Evolutionary conservation across 164 flowering plant genomes (phyloP).

Genomic region (Saururus chinensis): DNA sequence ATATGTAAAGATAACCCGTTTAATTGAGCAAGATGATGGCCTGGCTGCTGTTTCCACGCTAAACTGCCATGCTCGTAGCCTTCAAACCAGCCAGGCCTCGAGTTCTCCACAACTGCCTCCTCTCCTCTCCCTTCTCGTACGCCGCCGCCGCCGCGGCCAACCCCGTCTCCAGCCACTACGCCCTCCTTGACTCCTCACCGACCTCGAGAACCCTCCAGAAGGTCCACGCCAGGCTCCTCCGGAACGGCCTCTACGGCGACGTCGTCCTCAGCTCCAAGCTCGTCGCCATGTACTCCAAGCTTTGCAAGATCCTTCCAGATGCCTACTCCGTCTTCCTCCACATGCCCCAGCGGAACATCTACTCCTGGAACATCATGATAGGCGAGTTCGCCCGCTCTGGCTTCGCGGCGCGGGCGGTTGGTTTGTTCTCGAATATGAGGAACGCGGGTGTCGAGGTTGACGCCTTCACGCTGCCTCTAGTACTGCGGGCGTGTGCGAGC

Average conservation of each 20-base stretch:
- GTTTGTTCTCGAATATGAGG: slow-evolving; percentile 8
- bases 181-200: slow-evolving; percentile 13
- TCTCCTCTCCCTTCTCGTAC: slow-evolving; percentile 1
- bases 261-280: slow-evolving; percentile 16
- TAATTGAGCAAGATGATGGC: too few relatives aligned
- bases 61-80: background rate
- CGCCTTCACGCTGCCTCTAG: slow-evolving; percentile 11
- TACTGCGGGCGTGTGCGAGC: slow-evolving; percentile 11
- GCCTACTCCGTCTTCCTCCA: slow-evolving; percentile 12
- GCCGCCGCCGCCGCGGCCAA: background rate
- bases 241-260: slow-evolving; percentile 10
- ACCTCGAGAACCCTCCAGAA: slow-evolving; percentile 5
- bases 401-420: background rate
- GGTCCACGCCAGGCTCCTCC: slow-evolving; percentile 12
- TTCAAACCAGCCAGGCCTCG: background rate
- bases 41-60: too few relatives aligned
- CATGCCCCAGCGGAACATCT: slow-evolving; percentile 17
- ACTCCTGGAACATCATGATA: slow-evolving; percentile 20
- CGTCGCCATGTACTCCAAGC: slow-evolving; percentile 16
- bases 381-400: slow-evolving; percentile 15
- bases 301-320: slow-evolving; percentile 7
- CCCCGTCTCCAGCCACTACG: slow-evolving; percentile 10
- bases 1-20: too few relatives aligned
- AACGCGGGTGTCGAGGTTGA: slow-evolving; percentile 5
- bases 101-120: background rate